A percentile compares a stretch with the other conserved stretches of the same genome.
These are phyloP conservation scores for Metschnikowia santaceciliae DNA, from an alignment of 805 yeast genomes.

Conservation along the genomic window DNA sequence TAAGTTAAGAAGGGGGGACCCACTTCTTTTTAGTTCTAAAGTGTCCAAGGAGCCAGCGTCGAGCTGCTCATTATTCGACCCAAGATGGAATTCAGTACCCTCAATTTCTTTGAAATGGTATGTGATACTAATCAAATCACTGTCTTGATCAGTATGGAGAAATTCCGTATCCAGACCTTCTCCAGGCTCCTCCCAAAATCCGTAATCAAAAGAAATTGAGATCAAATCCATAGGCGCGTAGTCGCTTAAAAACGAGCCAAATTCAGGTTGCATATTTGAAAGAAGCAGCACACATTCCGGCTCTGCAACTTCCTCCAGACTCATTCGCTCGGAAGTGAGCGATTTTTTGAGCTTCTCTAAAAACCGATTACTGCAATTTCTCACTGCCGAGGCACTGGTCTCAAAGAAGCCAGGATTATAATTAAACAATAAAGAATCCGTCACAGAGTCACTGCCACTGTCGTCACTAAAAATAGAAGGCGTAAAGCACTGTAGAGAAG, in stretches of 20 bases:
- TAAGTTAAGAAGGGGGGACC: background rate
- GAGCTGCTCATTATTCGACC: background rate
- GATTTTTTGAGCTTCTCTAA: background rate
- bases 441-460: background rate
- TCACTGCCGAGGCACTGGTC: background rate
- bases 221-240: background rate
- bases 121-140: background rate
- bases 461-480: background rate
- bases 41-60: background rate
- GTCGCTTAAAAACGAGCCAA: background rate
- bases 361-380: background rate
- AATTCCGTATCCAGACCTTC: background rate
- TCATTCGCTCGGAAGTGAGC: background rate
- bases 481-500: background rate
- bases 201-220: background rate
- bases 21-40: background rate
- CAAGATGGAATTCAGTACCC: background rate
- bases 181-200: background rate
- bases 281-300: background rate
- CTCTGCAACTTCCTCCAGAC: background rate
- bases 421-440: background rate
- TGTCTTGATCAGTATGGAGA: background rate
- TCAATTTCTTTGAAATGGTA: background rate
- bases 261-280: background rate
- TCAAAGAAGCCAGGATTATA: background rate